Percentiles rank a stretch among this genome's conserved stretches.
Conservation (phyloP, 75 land plant species). For the Cryptomeria japonica region DNA sequence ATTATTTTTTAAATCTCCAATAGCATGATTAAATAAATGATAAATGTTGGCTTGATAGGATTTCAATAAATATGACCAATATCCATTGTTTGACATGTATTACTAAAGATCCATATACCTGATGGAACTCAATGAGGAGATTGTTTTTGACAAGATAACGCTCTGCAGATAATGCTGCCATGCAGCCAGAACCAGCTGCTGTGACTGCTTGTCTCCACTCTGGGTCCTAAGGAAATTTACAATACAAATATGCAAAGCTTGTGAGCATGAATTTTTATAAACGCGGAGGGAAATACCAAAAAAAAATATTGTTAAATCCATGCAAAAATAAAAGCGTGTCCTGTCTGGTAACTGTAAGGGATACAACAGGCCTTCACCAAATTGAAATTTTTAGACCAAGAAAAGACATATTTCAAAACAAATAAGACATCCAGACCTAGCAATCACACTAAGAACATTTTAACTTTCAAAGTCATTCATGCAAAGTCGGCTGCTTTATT, state of each 20-base stretch:
- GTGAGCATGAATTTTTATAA: background rate
- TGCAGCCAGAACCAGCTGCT: constrained; percentile 97
- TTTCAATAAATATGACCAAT: background rate
- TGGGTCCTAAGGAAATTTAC: constrained; percentile 60
- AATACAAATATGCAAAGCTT: background rate
- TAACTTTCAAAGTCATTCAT: background rate
- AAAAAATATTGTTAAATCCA: constrained; percentile 2
- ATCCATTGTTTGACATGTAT: constrained; percentile 2
- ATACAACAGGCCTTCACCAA: background rate
- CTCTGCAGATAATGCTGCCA: constrained; percentile 94
- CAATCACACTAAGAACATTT: background rate
- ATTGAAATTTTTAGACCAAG: background rate
- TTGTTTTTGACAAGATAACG: constrained; percentile 71
- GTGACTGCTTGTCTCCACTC: constrained; percentile 99
- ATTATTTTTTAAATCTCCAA: background rate
- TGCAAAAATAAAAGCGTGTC: background rate
- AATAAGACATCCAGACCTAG: background rate
- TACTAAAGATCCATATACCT: constrained; percentile 46
- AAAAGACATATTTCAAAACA: background rate
- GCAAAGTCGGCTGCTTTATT: background rate
- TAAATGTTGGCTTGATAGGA: background rate
- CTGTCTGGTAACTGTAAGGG: background rate
- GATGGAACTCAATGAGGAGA: constrained; percentile 97
- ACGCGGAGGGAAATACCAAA: constrained; percentile 5
- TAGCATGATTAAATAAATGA: background rate